These are phyloP conservation scores for Lachnellula occidentalis DNA, from an alignment of 2,329 filamentous ascomycete species.

Conservation along the genomic window DNA sequence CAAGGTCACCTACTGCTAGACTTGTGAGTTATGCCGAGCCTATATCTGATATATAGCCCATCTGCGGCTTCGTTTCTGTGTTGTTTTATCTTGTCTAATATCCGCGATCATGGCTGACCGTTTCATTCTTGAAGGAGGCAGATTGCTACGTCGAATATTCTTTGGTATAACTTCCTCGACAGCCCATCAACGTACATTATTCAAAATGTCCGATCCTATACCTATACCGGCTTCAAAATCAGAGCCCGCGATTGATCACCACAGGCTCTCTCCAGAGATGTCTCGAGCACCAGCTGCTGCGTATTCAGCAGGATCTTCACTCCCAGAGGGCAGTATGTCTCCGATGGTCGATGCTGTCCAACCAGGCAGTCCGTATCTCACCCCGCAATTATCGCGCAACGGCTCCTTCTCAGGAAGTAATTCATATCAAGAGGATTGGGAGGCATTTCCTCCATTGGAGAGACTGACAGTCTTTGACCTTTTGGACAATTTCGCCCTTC, in stretches of 20 bases:
- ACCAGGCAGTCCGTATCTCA: slow-evolving; percentile 51
- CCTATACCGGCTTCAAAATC: slow-evolving; percentile 30
- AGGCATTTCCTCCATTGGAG: slow-evolving; percentile 80
- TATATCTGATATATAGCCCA: neutral
- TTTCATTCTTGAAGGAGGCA: slow-evolving; percentile 37
- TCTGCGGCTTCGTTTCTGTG: neutral
- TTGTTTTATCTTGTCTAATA: neutral
- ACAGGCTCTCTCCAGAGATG: slow-evolving; percentile 20
- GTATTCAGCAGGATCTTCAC: slow-evolving; percentile 43
- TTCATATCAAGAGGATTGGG: slow-evolving; percentile 85
- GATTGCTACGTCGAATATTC: slow-evolving; percentile 37
- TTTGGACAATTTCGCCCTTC: slow-evolving; percentile 86
- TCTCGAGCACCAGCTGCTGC: slow-evolving; percentile 2
- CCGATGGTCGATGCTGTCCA: slow-evolving; percentile 43
- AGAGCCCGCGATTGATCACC: slow-evolving; percentile 16
- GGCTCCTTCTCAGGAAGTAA: slow-evolving; percentile 79
- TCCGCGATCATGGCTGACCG: slow-evolving; percentile 37
- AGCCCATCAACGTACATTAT: slow-evolving; percentile 33
- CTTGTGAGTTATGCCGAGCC: neutral
- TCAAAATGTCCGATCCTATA: slow-evolving; percentile 41
- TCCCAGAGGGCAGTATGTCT: slow-evolving; percentile 44
- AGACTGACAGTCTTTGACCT: slow-evolving; percentile 88
- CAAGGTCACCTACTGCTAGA: neutral
- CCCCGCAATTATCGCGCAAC: slow-evolving; percentile 63
- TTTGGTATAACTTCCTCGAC: slow-evolving; percentile 36